Evolutionary conservation across 2,329 filamentous ascomycete species (phyloP).

Genomic region (Chlorencoelia australis): DNA sequence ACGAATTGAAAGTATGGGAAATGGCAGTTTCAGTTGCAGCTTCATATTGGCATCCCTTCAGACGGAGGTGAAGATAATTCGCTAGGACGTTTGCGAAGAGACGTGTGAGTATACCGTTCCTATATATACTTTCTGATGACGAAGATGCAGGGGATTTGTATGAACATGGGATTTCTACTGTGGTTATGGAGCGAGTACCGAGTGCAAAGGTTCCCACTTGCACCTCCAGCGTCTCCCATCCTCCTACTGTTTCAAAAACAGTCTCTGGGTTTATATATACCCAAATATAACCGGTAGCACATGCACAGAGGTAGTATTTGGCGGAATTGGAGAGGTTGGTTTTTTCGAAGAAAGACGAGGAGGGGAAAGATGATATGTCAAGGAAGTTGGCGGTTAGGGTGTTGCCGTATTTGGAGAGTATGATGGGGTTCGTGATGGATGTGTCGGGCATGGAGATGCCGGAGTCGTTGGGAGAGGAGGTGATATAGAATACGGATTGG

Average conservation of each 20-base stretch:
- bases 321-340: constrained; percentile 15
- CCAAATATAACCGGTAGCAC: constrained; percentile 24
- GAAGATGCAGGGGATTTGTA: constrained; percentile 7
- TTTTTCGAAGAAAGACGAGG: constrained; percentile 21
- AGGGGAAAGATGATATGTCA: constrained; percentile 18
- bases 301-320: constrained; percentile 19
- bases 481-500: constrained; percentile 19
- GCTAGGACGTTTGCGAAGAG: constrained; percentile 19
- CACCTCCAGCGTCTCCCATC: constrained; percentile 12
- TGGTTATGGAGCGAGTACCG: constrained; percentile 18
- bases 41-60: constrained; percentile 23
- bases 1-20: constrained; percentile 8
- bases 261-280: constrained; percentile 7
- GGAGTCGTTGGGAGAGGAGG: constrained; percentile 15
- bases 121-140: constrained; percentile 1
- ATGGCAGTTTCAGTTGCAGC: constrained; percentile 19
- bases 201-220: constrained; percentile 22
- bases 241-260: neutral
- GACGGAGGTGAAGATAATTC: constrained; percentile 19
- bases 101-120: constrained; percentile 13
- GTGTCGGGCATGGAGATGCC: constrained; percentile 20
- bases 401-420: constrained; percentile 20
- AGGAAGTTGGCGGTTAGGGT: constrained; percentile 23
- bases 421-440: constrained; percentile 18
- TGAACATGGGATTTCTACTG: constrained; percentile 17